Evolutionary conservation across 2,329 filamentous ascomycete species (phyloP).

Genomic region (Cadophora luteo-olivacea): DNA sequence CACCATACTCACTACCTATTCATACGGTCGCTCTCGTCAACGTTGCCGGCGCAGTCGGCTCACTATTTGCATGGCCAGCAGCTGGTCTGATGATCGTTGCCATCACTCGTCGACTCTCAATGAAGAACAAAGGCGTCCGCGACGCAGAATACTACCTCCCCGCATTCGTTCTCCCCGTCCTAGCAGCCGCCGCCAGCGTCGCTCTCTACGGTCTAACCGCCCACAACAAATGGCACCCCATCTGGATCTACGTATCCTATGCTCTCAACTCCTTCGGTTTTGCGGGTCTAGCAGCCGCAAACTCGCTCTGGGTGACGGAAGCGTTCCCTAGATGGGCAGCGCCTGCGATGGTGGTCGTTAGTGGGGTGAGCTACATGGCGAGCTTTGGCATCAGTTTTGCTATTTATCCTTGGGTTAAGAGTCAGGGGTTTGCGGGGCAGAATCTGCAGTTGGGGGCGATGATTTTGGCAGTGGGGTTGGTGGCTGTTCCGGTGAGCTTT

Average conservation of each 20-base stretch:
- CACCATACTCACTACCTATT: not conserved
- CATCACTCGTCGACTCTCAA: constrained; percentile 18
- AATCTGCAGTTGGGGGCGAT: constrained; percentile 26
- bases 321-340: constrained; percentile 33
- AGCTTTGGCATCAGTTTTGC: constrained; percentile 16
- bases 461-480: constrained; percentile 26
- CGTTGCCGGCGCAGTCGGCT: not conserved
- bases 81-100: constrained; percentile 16
- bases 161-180: constrained; percentile 30
- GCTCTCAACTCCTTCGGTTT: constrained; percentile 25
- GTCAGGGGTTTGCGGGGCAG: constrained; percentile 18
- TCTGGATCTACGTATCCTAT: constrained; percentile 22
- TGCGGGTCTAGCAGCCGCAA: constrained; percentile 21
- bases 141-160: constrained; percentile 35
- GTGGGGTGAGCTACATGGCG: not conserved
- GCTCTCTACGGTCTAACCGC: constrained; percentile 26
- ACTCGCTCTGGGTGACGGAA: constrained; percentile 31
- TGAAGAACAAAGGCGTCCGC: constrained; percentile 28
- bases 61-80: constrained; percentile 22
- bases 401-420: constrained; percentile 28
- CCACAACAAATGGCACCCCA: constrained; percentile 15
- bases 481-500: constrained; percentile 28
- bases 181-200: constrained; percentile 17
- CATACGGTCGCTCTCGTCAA: not conserved
- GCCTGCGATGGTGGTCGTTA: constrained; percentile 26